A percentile compares a stretch with the other conserved stretches of the same genome.
Evolutionary conservation across 2,329 filamentous ascomycete species (phyloP).

Genomic region (Tolypocladium amazonense): DNA sequence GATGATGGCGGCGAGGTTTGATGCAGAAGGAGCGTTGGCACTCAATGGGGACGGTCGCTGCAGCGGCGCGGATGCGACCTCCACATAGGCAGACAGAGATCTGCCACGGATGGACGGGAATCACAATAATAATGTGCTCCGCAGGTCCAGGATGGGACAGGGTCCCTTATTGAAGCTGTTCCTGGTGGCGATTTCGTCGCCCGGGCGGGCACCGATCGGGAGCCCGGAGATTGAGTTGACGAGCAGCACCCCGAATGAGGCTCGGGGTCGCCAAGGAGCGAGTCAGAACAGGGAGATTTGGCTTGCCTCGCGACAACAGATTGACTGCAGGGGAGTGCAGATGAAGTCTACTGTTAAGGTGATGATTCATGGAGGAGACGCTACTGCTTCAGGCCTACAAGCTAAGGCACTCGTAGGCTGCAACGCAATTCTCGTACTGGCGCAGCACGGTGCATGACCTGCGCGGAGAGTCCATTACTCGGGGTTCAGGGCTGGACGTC

Average conservation of each 20-base stretch:
- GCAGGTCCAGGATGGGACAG: background rate
- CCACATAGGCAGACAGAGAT: slow-evolving; percentile 1
- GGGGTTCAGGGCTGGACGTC: background rate
- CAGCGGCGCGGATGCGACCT: background rate
- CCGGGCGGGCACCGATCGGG: background rate
- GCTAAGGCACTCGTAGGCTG: too few species aligned
- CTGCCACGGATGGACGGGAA: background rate
- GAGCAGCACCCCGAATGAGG: background rate
- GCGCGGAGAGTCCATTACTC: background rate
- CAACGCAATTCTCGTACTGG: background rate
- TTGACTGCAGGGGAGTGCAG: background rate
- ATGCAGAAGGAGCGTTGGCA: background rate
- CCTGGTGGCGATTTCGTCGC: background rate
- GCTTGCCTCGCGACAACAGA: background rate
- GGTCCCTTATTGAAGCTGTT: background rate
- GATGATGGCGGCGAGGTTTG: background rate
- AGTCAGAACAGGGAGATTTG: slow-evolving; percentile 8
- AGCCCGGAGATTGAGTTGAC: slow-evolving; percentile 2
- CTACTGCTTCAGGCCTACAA: background rate
- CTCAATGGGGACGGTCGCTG: background rate
- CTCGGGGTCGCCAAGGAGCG: slow-evolving; percentile 2
- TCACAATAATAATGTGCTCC: background rate
- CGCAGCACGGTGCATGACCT: background rate
- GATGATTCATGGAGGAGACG: background rate
- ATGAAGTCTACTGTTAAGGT: too few species aligned